phyloP scores from a whole-genome alignment of 176 grass and related monocot species.

The Avena insularis region DNA sequence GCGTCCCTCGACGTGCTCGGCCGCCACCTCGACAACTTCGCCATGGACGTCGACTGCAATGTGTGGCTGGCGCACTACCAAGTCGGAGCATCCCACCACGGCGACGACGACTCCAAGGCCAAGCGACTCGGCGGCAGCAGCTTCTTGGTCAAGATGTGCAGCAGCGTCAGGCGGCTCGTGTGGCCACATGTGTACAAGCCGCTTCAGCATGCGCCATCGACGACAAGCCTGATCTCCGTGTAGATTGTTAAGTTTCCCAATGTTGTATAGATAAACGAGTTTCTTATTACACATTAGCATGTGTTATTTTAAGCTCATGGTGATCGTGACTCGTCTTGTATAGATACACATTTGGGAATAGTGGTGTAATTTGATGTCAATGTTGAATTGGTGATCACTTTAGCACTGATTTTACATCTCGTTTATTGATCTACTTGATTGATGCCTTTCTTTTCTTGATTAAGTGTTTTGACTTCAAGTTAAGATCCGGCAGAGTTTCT shows the following conservation, averaged over 20 bases:
- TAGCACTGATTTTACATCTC: background rate
- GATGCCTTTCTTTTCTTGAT: too few species aligned
- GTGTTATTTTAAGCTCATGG: too few species aligned
- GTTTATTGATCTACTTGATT: too few species aligned
- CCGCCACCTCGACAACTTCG: background rate
- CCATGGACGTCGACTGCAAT: background rate
- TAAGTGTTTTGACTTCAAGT: too few species aligned
- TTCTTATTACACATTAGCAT: too few species aligned
- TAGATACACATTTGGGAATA: too few species aligned
- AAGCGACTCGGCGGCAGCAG: background rate
- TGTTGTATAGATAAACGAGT: background rate
- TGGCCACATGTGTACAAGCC: background rate
- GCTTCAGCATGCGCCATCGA: background rate
- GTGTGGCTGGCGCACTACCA: background rate
- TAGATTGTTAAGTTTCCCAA: background rate
- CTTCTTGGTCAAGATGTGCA: background rate
- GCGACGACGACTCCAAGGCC: background rate
- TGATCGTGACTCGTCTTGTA: too few species aligned
- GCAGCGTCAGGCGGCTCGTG: background rate
- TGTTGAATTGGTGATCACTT: background rate
- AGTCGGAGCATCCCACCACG: background rate
- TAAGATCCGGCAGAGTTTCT: too few species aligned
- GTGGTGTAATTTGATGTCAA: background rate
- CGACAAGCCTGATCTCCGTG: background rate
- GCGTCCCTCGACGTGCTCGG: background rate